These are phyloP conservation scores for Populus davidiana DNA, from an alignment of 345 rosid genomes.

Conservation along the genomic window DNA sequence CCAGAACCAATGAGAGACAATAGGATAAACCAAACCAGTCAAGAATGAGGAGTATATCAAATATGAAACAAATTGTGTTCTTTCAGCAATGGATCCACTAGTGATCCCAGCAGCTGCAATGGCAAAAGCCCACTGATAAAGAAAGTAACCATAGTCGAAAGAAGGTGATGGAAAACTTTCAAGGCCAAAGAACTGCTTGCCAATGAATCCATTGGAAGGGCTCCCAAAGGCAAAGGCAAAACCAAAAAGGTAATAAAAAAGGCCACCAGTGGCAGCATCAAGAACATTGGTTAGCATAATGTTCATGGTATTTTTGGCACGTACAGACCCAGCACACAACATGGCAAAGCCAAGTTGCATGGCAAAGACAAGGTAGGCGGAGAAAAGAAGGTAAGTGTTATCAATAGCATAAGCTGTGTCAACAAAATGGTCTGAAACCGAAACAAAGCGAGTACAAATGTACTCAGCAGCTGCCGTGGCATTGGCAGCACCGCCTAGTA, in stretches of 20 bases:
- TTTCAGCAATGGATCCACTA: slow-evolving; percentile 34
- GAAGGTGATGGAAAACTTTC: slow-evolving; percentile 21
- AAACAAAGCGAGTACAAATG: slow-evolving; percentile 7
- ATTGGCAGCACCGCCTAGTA: slow-evolving; percentile 1
- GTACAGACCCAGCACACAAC: slow-evolving; percentile 49
- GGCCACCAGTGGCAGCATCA: slow-evolving; percentile 43
- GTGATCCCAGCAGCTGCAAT: slow-evolving; percentile 53
- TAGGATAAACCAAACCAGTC: slow-evolving; percentile 44
- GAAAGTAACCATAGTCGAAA: slow-evolving; percentile 26
- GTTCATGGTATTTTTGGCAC: slow-evolving; percentile 26
- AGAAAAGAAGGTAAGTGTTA: slow-evolving; percentile 44
- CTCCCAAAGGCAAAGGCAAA: slow-evolving; percentile 40
- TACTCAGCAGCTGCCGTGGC: slow-evolving; percentile 5
- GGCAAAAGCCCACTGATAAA: slow-evolving; percentile 48
- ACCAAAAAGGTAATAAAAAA: slow-evolving; percentile 38
- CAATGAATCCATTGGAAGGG: slow-evolving; percentile 42
- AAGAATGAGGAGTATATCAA: slow-evolving; percentile 36
- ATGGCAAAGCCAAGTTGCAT: slow-evolving; percentile 42
- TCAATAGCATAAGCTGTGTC: slow-evolving; percentile 21
- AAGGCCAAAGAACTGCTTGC: slow-evolving; percentile 32
- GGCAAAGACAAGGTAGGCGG: slow-evolving; percentile 31
- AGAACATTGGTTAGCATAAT: slow-evolving; percentile 45
- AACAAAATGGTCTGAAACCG: slow-evolving; percentile 3
- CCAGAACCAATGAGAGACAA: slow-evolving; percentile 49
- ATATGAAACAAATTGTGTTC: slow-evolving; percentile 19